Evolutionary conservation across 2,329 filamentous ascomycete species (phyloP), one percentile per base, ranked within the genome.

Genomic region (Phaeosphaeriaceae sp.): DNA sequence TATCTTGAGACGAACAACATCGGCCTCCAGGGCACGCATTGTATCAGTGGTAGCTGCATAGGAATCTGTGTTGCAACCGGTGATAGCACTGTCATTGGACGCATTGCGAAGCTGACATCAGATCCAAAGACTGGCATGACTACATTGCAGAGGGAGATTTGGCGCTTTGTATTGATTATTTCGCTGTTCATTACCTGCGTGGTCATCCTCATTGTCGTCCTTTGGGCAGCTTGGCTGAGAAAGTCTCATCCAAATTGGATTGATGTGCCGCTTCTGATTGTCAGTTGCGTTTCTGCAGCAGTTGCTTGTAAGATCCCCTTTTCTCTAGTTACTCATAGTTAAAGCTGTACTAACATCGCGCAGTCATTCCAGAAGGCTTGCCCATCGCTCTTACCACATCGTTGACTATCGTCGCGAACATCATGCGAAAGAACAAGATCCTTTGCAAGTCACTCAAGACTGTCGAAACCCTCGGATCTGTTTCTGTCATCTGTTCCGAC

Each of bases 381-480:
- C 70, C 70, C 0, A 70, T 73, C 15, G 70, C 70, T 11, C 56
- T 73, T 1, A 72, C 71, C 1, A 83, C 85, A 1, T 87, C 85
- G 15, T 77, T 92, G 56, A 91, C 88, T 0, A 92, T 92, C 50
- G 87, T 84, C 1, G 88, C 89, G 16, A 89, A 87, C 56, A 81
- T 89, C 60, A 91, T 92, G 89, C 81, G 81, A 55, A 86, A 87
- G 73, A 87, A 91, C 70, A 87, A 88, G 65, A 85, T 92, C 35
- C 80, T 92, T 7, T 91, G 88, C 83, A 92, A 92, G 74, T 89
- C 86, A 0, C 78, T 92, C 38, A 89, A 89, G 73, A 91, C 88
- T 0, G 87, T 90, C 0, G 88, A 91, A 72, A 91, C 88, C 0
- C 79, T 91, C 0, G 88, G 88, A 0, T 81, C 85, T 0, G 87